Base-by-base conservation (phyloP, 257 asterid genomes). In the Prunella vulgaris region DNA sequence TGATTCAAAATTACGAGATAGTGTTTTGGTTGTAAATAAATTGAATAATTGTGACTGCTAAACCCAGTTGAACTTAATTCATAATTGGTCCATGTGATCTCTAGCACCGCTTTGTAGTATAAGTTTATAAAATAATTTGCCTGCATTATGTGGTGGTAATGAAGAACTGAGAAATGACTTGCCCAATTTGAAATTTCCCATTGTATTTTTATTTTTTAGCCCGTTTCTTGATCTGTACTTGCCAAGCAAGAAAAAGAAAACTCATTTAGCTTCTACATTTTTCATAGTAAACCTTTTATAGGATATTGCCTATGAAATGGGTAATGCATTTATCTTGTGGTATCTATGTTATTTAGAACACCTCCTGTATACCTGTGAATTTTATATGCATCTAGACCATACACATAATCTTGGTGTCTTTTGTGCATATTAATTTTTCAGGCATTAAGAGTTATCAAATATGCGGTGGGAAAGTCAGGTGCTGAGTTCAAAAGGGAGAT, bases 401-500 rank as follows among this genome's bases (percentile, higher is more conserved):
- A 14, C 9, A 7, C 7, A 60, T 15, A 28, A 40, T 73, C 57
- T 40, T 5, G 57, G 66, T 53, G 51, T 18, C 5, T 24, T 21
- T 52, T n/a, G 35, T 64, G 76, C 40, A 33, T 20, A 17, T 63
- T 32, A 61, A 75, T 67, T 60, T 27, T 60, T 59, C 78, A 93
- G 99, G 97, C 97, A 61, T 76, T 94, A 44, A 86, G 99, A 77
- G 83, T 91, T 68, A 84, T 94, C 78, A 94, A 94, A 78, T 94
- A 94, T 79, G 90, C 95, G 0, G 89, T 94, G 72, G 97, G 90
- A 66, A 94, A 94, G 87, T 90, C 99, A 0, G 96, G 99, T 79
- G 75, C 93, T 20, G 97, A 87, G 80, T 94, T 94, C 72, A 84
- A 90, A 82, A 89, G 99, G 79, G 99, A 94, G 86, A 94, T 94